phyloP scores from a whole-genome alignment of 345 rosid genomes.

The Erucastrum elatum region DNA sequence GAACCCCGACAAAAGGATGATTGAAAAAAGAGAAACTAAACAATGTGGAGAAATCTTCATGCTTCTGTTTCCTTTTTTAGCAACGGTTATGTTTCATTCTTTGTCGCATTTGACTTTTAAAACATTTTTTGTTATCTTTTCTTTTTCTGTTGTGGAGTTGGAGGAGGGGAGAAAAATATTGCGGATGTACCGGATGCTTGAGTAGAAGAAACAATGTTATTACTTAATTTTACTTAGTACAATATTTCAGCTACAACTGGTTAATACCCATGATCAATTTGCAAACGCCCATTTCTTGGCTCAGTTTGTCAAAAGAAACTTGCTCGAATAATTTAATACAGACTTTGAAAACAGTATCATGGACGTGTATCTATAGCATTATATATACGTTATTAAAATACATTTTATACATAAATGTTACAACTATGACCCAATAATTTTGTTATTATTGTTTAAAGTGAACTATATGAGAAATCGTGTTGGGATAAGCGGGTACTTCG shows the following conservation, averaged over 20 bases:
- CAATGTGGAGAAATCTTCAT: conserved; percentile 41
- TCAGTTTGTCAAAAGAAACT: conserved; percentile 8
- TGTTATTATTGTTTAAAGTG: background rate
- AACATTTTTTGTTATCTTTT: background rate
- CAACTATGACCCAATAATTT: background rate
- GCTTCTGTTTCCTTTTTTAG: conserved; percentile 11
- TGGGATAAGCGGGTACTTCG: background rate
- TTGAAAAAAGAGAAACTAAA: conserved; percentile 33
- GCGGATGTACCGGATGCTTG: conserved; percentile 36
- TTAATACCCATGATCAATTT: conserved; percentile 15
- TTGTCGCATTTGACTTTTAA: conserved; percentile 17
- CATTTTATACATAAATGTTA: background rate
- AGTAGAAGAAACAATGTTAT: background rate
- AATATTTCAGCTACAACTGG: background rate
- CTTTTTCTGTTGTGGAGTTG: background rate
- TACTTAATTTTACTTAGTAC: conserved; percentile 17
- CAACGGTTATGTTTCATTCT: background rate
- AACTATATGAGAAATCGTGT: background rate
- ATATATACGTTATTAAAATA: background rate
- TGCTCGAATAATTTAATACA: conserved; percentile 26
- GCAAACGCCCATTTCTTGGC: conserved; percentile 19
- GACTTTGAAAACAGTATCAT: conserved; percentile 22
- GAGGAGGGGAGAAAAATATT: conserved; percentile 39
- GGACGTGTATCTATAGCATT: background rate
- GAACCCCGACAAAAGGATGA: conserved; percentile 37